Base-by-base conservation (phyloP, 1,284 basidiomycete genomes). In the Trametes polyzona region DNA sequence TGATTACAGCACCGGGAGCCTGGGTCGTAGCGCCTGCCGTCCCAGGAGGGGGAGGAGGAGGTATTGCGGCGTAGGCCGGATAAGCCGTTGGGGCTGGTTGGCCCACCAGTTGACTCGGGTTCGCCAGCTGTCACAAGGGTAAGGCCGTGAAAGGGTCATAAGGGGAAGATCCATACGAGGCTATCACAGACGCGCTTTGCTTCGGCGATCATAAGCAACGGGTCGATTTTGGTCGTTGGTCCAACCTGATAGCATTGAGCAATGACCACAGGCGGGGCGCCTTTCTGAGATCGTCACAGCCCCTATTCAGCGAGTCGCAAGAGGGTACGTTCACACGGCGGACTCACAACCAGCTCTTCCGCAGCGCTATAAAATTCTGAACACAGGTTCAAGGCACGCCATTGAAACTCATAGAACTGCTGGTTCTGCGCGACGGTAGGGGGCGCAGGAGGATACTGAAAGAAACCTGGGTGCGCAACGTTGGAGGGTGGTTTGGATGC, bases 361-460 rank as follows among this genome's bases (percentile, higher is more conserved):
- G 90, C 90, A 7, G 90, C 89, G 32, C 85, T 87, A 73, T 92
- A 92, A 69, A 92, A 92, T 68, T 92, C 90, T 2, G 86, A 84
- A 70, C 90, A 92, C 35, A 92, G 74, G 67, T 90, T 90, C 52
- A 92, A 72, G 37, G 91, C 84, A 48, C 88, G 82, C 89, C 90
- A 92, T 69, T 92, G 89, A 65, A 92, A 92, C 68, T 92, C 88
- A 68, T 90, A 88, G 71, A 90, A 91, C 65, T 86, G 83, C 62
- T 90, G 86, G 67, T 89, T 88, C 65, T 86, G 86, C 72, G 61
- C 82, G 81, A 33, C 84, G 44, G 67, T 63, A 21, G 63, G 66
- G 12, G 74, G 69, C 4, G 69, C 66, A 23, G 73, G 69, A 16
- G 71, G 69, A 56, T 72, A 71, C 30, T 71, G 70, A 53, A 71